Evolutionary conservation across 139 green algal genomes (phyloP).

Genomic region (Chlorella sorokiniana): DNA sequence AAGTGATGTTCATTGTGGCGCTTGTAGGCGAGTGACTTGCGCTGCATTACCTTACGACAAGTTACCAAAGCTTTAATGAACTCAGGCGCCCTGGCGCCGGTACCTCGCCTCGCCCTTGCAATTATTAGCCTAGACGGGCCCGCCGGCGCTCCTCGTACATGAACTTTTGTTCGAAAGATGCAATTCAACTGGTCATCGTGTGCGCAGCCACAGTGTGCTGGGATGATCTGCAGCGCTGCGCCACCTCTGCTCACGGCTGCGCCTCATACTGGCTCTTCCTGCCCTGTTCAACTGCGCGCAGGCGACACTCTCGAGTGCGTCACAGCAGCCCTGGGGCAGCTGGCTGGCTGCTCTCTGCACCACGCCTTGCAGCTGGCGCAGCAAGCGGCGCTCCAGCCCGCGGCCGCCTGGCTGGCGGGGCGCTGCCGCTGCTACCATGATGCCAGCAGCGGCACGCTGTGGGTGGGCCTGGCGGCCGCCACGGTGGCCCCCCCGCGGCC

Average conservation of each 20-base stretch:
- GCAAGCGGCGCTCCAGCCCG: background rate
- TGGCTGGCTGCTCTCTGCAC: conserved; percentile 4
- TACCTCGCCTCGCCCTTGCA: no score
- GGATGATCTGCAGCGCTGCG: background rate
- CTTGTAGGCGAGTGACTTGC: background rate
- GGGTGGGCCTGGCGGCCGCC: conserved; percentile 2
- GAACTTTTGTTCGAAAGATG: background rate
- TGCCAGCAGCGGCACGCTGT: conserved; percentile 3
- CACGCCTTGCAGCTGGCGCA: conserved; percentile 4
- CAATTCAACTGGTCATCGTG: background rate
- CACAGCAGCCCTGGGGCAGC: background rate
- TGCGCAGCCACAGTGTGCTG: background rate
- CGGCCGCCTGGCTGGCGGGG: background rate
- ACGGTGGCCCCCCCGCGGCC: background rate
- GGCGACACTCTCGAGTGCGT: conserved; percentile 6
- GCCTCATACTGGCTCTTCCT: no score
- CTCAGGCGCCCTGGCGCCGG: no score
- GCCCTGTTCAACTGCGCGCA: no score
- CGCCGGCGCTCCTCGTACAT: no score
- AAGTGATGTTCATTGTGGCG: background rate
- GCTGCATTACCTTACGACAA: background rate
- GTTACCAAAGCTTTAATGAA: background rate
- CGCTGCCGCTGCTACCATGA: conserved; percentile 1
- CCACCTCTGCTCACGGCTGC: background rate
- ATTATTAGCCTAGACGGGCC: background rate